Conservation (phyloP, 192 early-diverging fungal species). For the Coemansia sp. region DNA sequence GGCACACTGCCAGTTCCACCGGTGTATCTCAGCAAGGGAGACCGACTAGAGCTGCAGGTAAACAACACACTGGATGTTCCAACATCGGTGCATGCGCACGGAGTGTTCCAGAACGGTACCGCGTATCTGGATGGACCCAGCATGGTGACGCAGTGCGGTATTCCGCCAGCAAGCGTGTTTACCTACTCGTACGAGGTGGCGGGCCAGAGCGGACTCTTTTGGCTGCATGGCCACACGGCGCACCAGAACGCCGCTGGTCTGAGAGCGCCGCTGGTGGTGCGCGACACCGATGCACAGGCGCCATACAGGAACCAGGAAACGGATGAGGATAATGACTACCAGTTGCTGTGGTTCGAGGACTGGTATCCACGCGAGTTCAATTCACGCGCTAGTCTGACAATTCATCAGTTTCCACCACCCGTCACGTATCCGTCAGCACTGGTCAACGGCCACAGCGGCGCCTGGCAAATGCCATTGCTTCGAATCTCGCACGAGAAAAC, state of each 20-base stretch:
- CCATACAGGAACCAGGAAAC: no score
- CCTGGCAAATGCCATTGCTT: conserved; percentile 48
- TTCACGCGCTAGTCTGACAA: conserved; percentile 38
- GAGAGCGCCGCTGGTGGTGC: conserved; percentile 66
- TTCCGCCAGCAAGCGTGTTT: conserved; percentile 60
- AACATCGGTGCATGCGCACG: conserved; percentile 72
- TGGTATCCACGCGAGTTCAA: conserved; percentile 57
- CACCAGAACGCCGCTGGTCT: conserved; percentile 80
- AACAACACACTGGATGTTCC: conserved; percentile 56
- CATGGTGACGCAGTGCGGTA: conserved; percentile 70
- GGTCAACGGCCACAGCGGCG: conserved; percentile 51
- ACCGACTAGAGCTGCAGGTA: conserved; percentile 24
- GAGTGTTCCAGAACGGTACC: conserved; percentile 69
- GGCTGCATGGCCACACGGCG: conserved; percentile 70
- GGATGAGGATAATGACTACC: conserved; percentile 64
- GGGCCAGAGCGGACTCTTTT: conserved; percentile 67
- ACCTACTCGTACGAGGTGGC: conserved; percentile 62
- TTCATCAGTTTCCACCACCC: conserved; percentile 58
- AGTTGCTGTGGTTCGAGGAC: conserved; percentile 62
- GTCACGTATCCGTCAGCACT: conserved; percentile 10
- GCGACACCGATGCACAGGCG: conserved; percentile 40
- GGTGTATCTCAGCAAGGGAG: conserved; percentile 15
- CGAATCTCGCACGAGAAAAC: conserved; percentile 70
- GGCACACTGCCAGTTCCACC: conserved; percentile 57
- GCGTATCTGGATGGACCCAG: conserved; percentile 65